Evolutionary conservation across 2,329 filamentous ascomycete genomes (phyloP).

Genomic region (Pestalotiopsis sp.): DNA sequence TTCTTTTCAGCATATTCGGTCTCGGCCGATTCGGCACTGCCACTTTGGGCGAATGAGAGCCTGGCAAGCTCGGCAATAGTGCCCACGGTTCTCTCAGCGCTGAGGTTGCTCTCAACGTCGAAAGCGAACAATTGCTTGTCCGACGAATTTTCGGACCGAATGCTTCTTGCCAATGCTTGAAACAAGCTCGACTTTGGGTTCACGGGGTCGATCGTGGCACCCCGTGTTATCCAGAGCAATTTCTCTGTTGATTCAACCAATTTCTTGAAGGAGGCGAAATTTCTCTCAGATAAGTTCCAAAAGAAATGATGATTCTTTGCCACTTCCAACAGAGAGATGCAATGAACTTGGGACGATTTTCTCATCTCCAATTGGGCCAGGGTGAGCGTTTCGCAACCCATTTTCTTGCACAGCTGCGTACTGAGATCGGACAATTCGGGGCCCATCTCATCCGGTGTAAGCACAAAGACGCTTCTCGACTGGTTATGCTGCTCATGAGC

Average conservation of each 20-base stretch:
- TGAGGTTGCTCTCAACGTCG: slow-evolving; percentile 20
- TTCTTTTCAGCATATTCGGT: slow-evolving; percentile 43
- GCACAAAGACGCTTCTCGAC: slow-evolving; percentile 12
- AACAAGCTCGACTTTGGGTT: slow-evolving; percentile 39
- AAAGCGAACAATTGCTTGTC: slow-evolving; percentile 42
- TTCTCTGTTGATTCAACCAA: slow-evolving; percentile 30
- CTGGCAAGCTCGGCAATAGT: slow-evolving; percentile 19
- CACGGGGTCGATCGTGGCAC: slow-evolving; percentile 21
- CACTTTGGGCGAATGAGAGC: slow-evolving; percentile 13
- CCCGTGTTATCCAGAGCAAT: slow-evolving; percentile 23
- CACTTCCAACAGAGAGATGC: slow-evolving; percentile 50
- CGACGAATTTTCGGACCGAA: slow-evolving; percentile 49
- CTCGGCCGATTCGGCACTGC: slow-evolving; percentile 27
- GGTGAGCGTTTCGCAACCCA: slow-evolving; percentile 18
- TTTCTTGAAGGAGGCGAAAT: slow-evolving; percentile 41
- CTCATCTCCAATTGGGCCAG: slow-evolving; percentile 13
- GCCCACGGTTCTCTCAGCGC: slow-evolving; percentile 21
- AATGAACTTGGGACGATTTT: slow-evolving; percentile 23
- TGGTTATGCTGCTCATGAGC: neutral
- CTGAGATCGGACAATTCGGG: slow-evolving; percentile 11
- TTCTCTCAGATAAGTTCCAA: slow-evolving; percentile 36
- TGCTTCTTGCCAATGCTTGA: slow-evolving; percentile 45
- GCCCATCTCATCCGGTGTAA: slow-evolving; percentile 15
- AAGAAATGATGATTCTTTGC: slow-evolving; percentile 28
- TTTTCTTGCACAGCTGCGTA: slow-evolving; percentile 6